These are phyloP conservation scores for Xerocomus alliaceus DNA, from an alignment of 1,284 basidiomycete genomes.

Conservation along the genomic window DNA sequence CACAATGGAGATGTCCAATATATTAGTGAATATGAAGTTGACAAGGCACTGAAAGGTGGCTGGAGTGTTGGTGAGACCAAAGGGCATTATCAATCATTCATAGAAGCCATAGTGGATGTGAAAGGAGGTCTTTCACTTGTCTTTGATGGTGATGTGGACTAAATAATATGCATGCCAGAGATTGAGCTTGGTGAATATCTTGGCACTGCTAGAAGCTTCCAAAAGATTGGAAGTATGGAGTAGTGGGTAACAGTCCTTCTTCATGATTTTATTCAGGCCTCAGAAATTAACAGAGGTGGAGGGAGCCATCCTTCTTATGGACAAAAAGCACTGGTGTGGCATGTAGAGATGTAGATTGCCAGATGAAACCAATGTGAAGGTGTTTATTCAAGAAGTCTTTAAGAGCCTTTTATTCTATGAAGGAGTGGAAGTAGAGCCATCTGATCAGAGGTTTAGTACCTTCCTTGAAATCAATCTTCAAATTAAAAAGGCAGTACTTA, in stretches of 20 bases:
- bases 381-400: neutral
- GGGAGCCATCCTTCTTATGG: neutral
- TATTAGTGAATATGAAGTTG: neutral
- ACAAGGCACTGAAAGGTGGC: neutral
- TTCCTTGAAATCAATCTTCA: neutral
- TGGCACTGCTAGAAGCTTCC: neutral
- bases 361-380: neutral
- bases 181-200: neutral
- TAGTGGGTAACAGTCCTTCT: neutral
- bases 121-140: neutral
- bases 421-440: neutral
- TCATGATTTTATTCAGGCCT: neutral
- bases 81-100: neutral
- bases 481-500: neutral
- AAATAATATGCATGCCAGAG: neutral
- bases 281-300: neutral
- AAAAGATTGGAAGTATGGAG: neutral
- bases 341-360: neutral
- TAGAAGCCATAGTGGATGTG: neutral
- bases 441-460: neutral
- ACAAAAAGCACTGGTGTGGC: neutral
- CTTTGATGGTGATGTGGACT: neutral
- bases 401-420: neutral
- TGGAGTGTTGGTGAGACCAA: neutral
- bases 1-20: neutral